Evolutionary conservation across 495 filamentous ascomycete species (phyloP), one percentile per base, ranked within the genome.

Genomic region (Podospora australis): DNA sequence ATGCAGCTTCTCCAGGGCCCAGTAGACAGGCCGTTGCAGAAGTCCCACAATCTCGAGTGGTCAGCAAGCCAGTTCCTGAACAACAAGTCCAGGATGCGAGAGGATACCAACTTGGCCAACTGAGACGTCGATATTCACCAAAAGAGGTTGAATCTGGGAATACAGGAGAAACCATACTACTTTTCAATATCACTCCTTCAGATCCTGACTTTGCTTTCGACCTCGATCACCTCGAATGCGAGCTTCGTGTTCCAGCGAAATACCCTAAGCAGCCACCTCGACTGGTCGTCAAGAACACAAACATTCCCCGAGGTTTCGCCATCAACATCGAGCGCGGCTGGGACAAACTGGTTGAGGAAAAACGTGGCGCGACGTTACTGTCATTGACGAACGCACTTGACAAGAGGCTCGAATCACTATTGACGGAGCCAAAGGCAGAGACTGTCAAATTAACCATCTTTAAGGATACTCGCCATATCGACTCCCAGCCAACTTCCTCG

Each of bases 141-240:
- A 70, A 72, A 16, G 79, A 87, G 56, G 69, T 66, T 13, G 67
- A 65, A 8, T 64, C 77, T 45, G 63, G 73, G 26, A 68, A 74
- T 43, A 78, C 22, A 23, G 40, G 75, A 11, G 60, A 65, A 2
- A 79, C 74, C 6, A 73, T 74, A 11, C 63, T 90, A 17, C 62
- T 67, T 0, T 87, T 95, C 62, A 71, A 69, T 17, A 54, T 96
- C 46, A 66, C 63, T 11, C 90, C 90, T 4, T 90, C 87, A n/a
- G 90, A 94, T 58, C 88, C 88, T 0, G 88, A 94, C 58, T 91
- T 91, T 51, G 83, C 88, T 4, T 94, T 86, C 50, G 85, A 90
- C 17, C 67, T 94, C 50, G 77, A 82, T 9, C 71, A 71, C 17
- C 68, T 94, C n/a, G 71, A 85, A 47, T 90, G 88, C 58, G 69